These are phyloP conservation scores for Venturia oleaginea DNA, from an alignment of 2,329 filamentous ascomycete species.

Conservation along the genomic window DNA sequence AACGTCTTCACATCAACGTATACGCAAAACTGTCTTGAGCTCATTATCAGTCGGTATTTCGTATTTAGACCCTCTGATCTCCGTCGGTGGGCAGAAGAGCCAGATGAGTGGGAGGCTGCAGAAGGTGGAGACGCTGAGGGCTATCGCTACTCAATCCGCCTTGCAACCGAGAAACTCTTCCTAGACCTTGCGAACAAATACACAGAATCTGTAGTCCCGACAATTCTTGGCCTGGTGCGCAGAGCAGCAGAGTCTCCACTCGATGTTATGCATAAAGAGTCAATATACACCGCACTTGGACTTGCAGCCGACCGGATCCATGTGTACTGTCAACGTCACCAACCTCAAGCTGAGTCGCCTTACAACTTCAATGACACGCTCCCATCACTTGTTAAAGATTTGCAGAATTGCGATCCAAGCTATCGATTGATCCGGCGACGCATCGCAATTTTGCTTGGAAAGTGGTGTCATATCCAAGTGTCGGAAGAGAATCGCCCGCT, in stretches of 20 bases:
- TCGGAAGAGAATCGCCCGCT: conserved; percentile 58
- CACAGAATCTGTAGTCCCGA: conserved; percentile 45
- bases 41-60: conserved; percentile 80
- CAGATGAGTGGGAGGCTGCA: conserved; percentile 88
- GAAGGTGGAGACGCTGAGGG: conserved; percentile 78
- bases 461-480: conserved; percentile 79
- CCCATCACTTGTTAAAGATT: conserved; percentile 67
- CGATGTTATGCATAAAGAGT: conserved; percentile 56
- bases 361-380: conserved; percentile 84
- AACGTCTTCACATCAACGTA: conserved; percentile 69
- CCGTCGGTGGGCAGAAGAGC: conserved; percentile 86
- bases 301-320: conserved; percentile 70
- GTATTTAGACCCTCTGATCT: conserved; percentile 78
- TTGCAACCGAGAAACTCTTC: conserved; percentile 89
- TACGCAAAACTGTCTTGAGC: conserved; percentile 71
- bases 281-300: conserved; percentile 87
- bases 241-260: not conserved
- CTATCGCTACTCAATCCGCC: conserved; percentile 86
- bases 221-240: conserved; percentile 4
- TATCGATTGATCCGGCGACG: conserved; percentile 80
- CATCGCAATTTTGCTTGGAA: conserved; percentile 77
- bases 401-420: conserved; percentile 55
- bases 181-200: conserved; percentile 84
- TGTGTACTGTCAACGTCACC: conserved; percentile 17
- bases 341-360: conserved; percentile 29